phyloP scores from a whole-genome alignment of 768 basidiomycete genomes.

The Auricularia heimuer region DNA sequence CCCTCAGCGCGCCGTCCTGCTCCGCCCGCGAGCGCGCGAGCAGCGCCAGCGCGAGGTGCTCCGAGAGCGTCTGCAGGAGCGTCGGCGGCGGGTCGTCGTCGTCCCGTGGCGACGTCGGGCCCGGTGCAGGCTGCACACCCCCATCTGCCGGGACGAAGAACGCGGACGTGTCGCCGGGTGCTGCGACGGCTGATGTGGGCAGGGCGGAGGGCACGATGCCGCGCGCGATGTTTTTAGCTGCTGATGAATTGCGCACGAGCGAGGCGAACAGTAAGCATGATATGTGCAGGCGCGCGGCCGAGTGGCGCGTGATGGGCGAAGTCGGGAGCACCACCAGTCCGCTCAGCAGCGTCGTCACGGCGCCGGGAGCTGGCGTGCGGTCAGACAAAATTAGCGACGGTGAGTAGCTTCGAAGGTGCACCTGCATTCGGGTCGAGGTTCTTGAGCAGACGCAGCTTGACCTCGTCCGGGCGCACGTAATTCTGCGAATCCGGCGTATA shows the following conservation, averaged over 20 bases:
- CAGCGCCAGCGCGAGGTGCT: constrained; percentile 81
- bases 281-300: constrained; percentile 59
- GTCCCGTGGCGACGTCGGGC: constrained; percentile 27
- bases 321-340: constrained; percentile 56
- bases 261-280: constrained; percentile 73
- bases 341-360: constrained; percentile 48
- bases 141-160: constrained; percentile 75
- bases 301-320: constrained; percentile 45
- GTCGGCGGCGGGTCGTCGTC: constrained; percentile 43
- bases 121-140: constrained; percentile 18
- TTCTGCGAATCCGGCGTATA: constrained; percentile 35
- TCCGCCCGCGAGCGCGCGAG: constrained; percentile 63
- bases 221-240: constrained; percentile 54
- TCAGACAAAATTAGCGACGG: background rate
- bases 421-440: constrained; percentile 55
- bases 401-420: constrained; percentile 1
- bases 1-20: constrained; percentile 45
- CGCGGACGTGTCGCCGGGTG: constrained; percentile 22
- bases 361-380: constrained; percentile 29
- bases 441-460: constrained; percentile 56
- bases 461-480: constrained; percentile 65
- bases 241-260: constrained; percentile 57
- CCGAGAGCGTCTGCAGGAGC: constrained; percentile 76
- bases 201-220: constrained; percentile 40
- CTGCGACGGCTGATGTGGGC: constrained; percentile 23